Evolutionary conservation across 371 early-diverging fungal genomes (phyloP).

Genomic region (Mucor plumbeus): DNA sequence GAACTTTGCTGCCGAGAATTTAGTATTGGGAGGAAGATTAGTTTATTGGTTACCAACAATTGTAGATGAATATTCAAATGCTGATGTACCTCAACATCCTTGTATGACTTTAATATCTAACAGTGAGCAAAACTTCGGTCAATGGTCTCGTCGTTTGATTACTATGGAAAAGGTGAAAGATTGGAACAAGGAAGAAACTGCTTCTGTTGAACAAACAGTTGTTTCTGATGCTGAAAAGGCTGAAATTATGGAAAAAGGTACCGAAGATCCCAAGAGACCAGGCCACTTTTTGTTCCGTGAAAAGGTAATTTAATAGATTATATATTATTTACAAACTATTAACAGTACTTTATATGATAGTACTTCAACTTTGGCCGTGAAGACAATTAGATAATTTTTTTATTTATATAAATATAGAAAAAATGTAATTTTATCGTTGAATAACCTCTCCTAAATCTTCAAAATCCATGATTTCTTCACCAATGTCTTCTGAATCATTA

Average conservation of each 20-base stretch:
- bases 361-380: constrained; percentile 29
- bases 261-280: constrained; percentile 43
- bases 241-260: constrained; percentile 29
- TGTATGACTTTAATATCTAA: constrained; percentile 81
- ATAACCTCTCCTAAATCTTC: constrained; percentile 34
- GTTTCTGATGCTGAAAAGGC: constrained; percentile 21
- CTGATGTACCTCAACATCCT: constrained; percentile 88
- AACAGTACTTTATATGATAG: neutral
- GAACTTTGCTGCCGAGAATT: constrained; percentile 79
- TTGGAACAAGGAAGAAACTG: constrained; percentile 25
- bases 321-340: neutral
- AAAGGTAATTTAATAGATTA: constrained; percentile 33
- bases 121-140: constrained; percentile 92
- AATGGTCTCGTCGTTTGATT: constrained; percentile 92
- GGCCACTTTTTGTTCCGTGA: constrained; percentile 57
- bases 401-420: neutral
- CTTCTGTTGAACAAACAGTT: constrained; percentile 17
- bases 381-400: neutral
- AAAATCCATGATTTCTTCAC: constrained; percentile 12
- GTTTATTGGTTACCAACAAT: constrained; percentile 97
- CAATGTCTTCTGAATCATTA: neutral
- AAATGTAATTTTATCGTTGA: constrained; percentile 10
- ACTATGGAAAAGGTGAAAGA: constrained; percentile 87
- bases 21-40: constrained; percentile 87
- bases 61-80: constrained; percentile 79